Base-by-base conservation (phyloP, 495 filamentous ascomycete species). In the Penicillium paxilli region DNA sequence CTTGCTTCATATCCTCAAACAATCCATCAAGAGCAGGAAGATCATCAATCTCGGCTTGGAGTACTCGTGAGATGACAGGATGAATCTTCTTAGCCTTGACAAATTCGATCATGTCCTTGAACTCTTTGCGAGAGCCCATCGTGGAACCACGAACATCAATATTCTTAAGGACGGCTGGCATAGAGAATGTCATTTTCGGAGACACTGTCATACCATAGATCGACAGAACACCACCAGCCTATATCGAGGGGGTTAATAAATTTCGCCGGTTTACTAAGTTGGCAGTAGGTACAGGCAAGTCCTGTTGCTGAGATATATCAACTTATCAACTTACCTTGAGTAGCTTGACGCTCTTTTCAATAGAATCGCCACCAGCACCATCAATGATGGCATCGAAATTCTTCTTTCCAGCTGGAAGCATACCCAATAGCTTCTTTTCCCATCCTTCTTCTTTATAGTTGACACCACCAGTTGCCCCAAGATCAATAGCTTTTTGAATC, bases 121-220 rank as follows among this genome's bases (percentile, higher is more conserved):
- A 92, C 68, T 93, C 89, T 58, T 75, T 80, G 40, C 84, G 81
- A 19, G 84, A 88, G 11, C 89, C 89, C 87, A 92, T 91, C 2
- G 87, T 92, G 11, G 76, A 82, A 25, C 87, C 87, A 38, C 73
- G 76, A 7, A 91, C 75, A 58, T 92, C 89, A 44, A 93, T 75
- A 58, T 93, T 91, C 66, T 83, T 86, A 45, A 92, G 62, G n/a
- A 89, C 82, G 3, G 87, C 87, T 54, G 69, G 60, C 83, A 91
- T 90, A 12, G 75, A 57, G 71, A 84, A 91, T 16, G 88, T 79
- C 79, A 89, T 87, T 69, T 84, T 84, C 0, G 88, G 88, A 11
- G 77, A 78, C 3, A 87, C 74, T 10, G 89, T 92, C 89, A 92
- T 92, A 28, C 89, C 89, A 61, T 92, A 92, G 40, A 79, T 70